Base-by-base conservation (phyloP, 148 eudicot genomes). In the Rhododendron simsii region DNA sequence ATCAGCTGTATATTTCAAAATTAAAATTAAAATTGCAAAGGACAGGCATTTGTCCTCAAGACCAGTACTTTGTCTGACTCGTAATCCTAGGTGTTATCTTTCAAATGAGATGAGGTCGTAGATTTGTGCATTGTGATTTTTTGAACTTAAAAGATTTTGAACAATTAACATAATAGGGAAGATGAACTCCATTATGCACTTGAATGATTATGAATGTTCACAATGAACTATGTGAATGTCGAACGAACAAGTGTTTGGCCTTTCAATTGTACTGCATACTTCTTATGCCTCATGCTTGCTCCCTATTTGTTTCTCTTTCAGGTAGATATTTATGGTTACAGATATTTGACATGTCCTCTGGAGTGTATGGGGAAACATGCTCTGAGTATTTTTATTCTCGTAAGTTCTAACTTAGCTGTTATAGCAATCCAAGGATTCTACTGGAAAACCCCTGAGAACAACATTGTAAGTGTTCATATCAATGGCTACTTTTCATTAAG, bases 341-440 rank as follows among this genome's bases (percentile, higher is more conserved):
- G 96, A 87, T 53, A 84, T 59, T 63, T 89, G 84, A 86, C 90
- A 55, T 90, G 48, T 51, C 90, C 74, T 26, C 88, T 96, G 86
- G 98, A 96, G 90, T 92, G 95, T 94, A 92, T 94, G 91, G 97
- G 98, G 77, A 92, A 93, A 88, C 98, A 94, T 87, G 86, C 97
- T 41, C 78, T 95, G 51, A 88, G 89, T 88, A 94, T 95, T 88
- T 94, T 94, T 77, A 85, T 93, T 67, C 82, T 95, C 30, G 37
- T 95, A 78, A 90, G 92, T 84, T 94, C 95, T n/a, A 95, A 95
- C 88, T 84, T 95, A 81, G 91, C 92, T 75, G 88, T 96, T 16
- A 84, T 96, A 81, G 85, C 89, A 63, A 87, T 93, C 88, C 98
- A 95, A 92, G 98, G 96, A 76, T 94, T 96, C 86, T 96, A 96